Conservation (phyloP, 2,329 filamentous ascomycete species). For the Trematosphaeria pertusa region DNA sequence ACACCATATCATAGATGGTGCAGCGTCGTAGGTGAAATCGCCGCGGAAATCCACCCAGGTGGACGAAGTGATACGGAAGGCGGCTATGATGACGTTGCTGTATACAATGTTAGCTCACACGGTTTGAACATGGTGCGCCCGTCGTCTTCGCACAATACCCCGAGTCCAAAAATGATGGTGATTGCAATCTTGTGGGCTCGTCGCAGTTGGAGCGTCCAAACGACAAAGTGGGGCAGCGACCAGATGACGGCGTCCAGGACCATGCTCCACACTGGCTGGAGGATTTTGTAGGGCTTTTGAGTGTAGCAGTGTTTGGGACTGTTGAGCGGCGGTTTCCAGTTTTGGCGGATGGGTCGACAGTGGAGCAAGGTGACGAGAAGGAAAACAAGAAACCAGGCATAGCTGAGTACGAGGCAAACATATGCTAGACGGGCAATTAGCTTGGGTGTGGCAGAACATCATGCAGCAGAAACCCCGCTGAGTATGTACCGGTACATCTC, state of each 20-base stretch:
- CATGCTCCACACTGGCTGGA: conserved; percentile 17
- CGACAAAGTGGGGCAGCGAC: conserved; percentile 31
- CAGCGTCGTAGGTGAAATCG: conserved; percentile 26
- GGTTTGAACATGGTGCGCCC: neutral
- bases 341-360: conserved; percentile 32
- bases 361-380: conserved; percentile 21
- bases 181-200: conserved; percentile 32
- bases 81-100: conserved; percentile 27
- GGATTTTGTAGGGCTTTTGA: conserved; percentile 19
- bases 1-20: conserved; percentile 25
- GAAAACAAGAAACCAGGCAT: conserved; percentile 15
- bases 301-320: conserved; percentile 25
- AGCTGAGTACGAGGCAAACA: conserved; percentile 17
- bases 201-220: conserved; percentile 32
- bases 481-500: conserved; percentile 27
- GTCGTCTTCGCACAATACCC: conserved; percentile 23
- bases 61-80: conserved; percentile 19
- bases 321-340: conserved; percentile 25
- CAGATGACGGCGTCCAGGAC: conserved; percentile 29
- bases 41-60: conserved; percentile 5
- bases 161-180: conserved; percentile 30
- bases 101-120: conserved; percentile 10
- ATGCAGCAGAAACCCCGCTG: neutral
- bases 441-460: neutral
- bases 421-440: conserved; percentile 29